These are phyloP conservation scores for Trichoderma lentiforme DNA, from an alignment of 2,329 filamentous ascomycete genomes.

Conservation along the genomic window DNA sequence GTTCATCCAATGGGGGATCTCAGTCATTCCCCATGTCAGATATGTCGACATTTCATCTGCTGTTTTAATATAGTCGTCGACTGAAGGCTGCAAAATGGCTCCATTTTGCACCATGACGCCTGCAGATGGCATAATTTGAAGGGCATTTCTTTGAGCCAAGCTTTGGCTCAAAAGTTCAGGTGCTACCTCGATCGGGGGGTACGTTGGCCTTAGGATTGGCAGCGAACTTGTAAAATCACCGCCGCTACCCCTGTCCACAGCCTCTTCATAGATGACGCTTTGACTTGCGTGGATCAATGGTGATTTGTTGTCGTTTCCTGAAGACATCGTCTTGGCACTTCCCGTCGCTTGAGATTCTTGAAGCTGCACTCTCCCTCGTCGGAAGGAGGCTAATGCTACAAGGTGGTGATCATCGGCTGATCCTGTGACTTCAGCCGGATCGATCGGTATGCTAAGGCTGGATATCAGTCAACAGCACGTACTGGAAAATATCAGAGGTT, in stretches of 20 bases:
- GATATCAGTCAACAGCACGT: background rate
- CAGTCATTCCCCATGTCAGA: constrained; percentile 25
- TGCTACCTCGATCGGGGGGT: background rate
- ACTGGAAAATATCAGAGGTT: background rate
- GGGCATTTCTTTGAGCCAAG: constrained; percentile 16
- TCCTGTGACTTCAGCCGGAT: constrained; percentile 22
- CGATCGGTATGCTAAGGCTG: constrained; percentile 10
- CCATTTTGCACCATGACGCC: constrained; percentile 19
- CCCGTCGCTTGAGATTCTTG: constrained; percentile 18
- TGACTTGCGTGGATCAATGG: constrained; percentile 21
- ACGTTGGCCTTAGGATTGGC: constrained; percentile 10
- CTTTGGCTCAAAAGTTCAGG: constrained; percentile 6
- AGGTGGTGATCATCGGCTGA: constrained; percentile 24
- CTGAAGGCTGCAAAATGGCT: constrained; percentile 21
- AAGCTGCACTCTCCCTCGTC: constrained; percentile 21
- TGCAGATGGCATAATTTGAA: constrained; percentile 16
- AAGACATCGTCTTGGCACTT: constrained; percentile 17
- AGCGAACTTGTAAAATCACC: constrained; percentile 8
- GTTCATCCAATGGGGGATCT: constrained; percentile 20
- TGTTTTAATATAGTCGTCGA: constrained; percentile 26
- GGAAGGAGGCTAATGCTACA: constrained; percentile 22
- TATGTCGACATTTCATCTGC: constrained; percentile 28
- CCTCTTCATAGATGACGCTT: background rate
- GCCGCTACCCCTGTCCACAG: background rate
- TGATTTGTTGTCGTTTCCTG: constrained; percentile 3